These are phyloP conservation scores for Pseudogymnoascus sp. DNA, from an alignment of 2,329 filamentous ascomycete species.

Conservation along the genomic window DNA sequence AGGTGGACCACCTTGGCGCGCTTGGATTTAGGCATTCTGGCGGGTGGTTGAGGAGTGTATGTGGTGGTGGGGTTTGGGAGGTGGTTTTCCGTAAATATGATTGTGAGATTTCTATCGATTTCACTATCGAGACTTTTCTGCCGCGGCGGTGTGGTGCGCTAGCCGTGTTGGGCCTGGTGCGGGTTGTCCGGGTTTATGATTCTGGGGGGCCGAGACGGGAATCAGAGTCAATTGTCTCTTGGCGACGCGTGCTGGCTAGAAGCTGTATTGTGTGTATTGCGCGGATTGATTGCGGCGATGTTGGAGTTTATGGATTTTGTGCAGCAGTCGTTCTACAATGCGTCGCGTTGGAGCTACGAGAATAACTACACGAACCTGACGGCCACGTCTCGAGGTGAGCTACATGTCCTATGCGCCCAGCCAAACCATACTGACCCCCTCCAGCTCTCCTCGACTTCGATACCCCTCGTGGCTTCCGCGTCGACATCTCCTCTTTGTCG, in stretches of 20 bases:
- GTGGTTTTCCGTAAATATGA: conserved; percentile 14
- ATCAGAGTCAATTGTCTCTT: background rate
- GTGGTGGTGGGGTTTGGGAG: conserved; percentile 9
- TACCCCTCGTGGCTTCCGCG: conserved; percentile 72
- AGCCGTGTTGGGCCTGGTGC: background rate
- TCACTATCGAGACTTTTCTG: conserved; percentile 9
- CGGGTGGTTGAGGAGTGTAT: conserved; percentile 6
- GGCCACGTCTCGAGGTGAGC: conserved; percentile 66
- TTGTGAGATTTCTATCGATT: conserved; percentile 12
- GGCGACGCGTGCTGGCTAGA: background rate
- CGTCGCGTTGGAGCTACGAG: conserved; percentile 81
- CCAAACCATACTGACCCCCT: conserved; percentile 18
- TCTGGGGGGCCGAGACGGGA: background rate
- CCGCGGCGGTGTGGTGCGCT: background rate
- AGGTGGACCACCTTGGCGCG: conserved; percentile 82
- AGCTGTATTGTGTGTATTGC: background rate
- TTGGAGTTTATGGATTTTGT: conserved; percentile 97
- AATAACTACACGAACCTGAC: conserved; percentile 87
- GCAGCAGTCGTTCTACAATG: conserved; percentile 79
- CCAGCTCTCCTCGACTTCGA: conserved; percentile 79
- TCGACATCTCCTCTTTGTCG: conserved; percentile 84
- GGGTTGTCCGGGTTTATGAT: background rate
- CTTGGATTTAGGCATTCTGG: conserved; percentile 88
- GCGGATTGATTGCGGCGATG: conserved; percentile 44
- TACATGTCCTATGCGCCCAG: conserved; percentile 4